Evolutionary conservation across 345 rosid species (phyloP).

Genomic region (Erysimum cheiranthoides): DNA sequence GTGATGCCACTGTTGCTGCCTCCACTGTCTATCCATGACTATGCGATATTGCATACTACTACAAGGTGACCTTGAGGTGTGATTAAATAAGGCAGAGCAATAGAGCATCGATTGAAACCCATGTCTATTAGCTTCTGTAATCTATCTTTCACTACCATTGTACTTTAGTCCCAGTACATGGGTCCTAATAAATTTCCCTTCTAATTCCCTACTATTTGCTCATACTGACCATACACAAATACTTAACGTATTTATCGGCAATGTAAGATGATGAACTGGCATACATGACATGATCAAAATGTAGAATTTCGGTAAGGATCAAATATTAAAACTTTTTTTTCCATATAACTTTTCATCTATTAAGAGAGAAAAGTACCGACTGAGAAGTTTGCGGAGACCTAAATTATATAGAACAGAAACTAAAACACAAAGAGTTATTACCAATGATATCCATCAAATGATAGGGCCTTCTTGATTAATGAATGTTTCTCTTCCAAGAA

Average conservation of each 20-base stretch:
- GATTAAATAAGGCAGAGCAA: slow-evolving; percentile 18
- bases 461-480: slow-evolving; percentile 27
- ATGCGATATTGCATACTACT: neutral
- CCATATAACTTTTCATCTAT: slow-evolving; percentile 33
- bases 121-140: slow-evolving; percentile 10
- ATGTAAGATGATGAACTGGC: slow-evolving; percentile 15
- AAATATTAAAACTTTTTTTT: neutral
- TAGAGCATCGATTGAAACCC: slow-evolving; percentile 5
- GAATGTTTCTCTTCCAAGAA: slow-evolving; percentile 35
- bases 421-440: slow-evolving; percentile 33
- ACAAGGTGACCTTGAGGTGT: neutral
- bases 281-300: slow-evolving; percentile 17
- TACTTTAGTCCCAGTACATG: slow-evolving; percentile 19
- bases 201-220: slow-evolving; percentile 3
- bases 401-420: slow-evolving; percentile 40
- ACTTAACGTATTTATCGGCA: neutral
- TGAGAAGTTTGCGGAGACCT: slow-evolving; percentile 35
- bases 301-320: neutral
- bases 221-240: slow-evolving; percentile 27
- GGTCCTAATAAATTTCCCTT: neutral
- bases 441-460: slow-evolving; percentile 35
- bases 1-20: slow-evolving; percentile 7
- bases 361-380: slow-evolving; percentile 15
- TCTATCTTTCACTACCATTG: slow-evolving; percentile 16
- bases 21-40: slow-evolving; percentile 21